Conservation (phyloP, 306 rosid genomes). For the Castanospermum australe region DNA sequence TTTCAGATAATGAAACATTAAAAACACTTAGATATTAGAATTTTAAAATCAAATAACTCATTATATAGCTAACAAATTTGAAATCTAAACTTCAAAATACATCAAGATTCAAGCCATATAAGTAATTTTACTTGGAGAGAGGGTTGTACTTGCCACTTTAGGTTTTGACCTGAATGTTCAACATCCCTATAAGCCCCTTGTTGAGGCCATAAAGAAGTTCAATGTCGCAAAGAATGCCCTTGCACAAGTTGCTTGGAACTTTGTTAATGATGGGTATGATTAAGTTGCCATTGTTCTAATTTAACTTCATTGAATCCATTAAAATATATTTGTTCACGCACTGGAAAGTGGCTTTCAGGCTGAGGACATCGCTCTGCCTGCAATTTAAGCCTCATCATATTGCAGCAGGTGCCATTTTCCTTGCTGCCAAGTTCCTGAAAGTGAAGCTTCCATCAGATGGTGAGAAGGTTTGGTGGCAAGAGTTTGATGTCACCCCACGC, state of each 20-base stretch:
- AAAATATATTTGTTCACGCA: conserved; percentile 46
- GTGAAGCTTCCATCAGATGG: conserved; percentile 99
- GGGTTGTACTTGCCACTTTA: conserved; percentile 90
- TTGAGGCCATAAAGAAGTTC: conserved; percentile 97
- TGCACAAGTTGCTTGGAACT: conserved; percentile 99
- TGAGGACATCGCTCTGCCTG: conserved; percentile 99
- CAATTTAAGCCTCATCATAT: conserved; percentile 99
- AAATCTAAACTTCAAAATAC: no score
- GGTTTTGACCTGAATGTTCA: conserved; percentile 87
- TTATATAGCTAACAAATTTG: no score
- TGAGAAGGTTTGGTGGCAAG: conserved; percentile 99
- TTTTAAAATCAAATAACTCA: no score
- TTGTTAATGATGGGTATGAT: conserved; percentile 97
- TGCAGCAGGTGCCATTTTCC: conserved; percentile 99
- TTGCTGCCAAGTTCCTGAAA: conserved; percentile 98
- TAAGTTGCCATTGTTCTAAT: conserved; percentile 30
- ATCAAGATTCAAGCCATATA: no score
- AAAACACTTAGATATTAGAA: no score
- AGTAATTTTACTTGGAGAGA: conserved; percentile 85
- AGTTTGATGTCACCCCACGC: conserved; percentile 99
- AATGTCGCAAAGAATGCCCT: conserved; percentile 92
- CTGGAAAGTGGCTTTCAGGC: conserved; percentile 85
- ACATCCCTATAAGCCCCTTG: conserved; percentile 98
- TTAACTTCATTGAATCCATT: conserved; percentile 34
- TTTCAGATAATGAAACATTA: no score